Conservation (phyloP, 352 stramenopile genomes). For the Phytophthora hybrid region DNA sequence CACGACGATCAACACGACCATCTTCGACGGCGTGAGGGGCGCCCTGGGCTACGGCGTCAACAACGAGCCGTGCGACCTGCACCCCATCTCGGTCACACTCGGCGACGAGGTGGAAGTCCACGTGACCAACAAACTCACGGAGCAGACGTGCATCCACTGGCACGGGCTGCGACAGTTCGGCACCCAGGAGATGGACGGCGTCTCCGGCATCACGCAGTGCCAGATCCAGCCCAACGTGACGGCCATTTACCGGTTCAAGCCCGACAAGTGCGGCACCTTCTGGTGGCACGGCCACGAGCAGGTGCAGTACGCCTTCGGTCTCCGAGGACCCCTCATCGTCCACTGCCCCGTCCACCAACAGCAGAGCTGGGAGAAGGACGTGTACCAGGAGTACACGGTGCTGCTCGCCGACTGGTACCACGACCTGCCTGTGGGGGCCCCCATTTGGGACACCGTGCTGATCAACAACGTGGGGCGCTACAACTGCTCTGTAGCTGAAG, state of each 20-base stretch:
- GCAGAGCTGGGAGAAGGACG: slow-evolving; percentile 44
- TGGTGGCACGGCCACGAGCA: slow-evolving; percentile 60
- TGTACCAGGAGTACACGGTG: slow-evolving; percentile 50
- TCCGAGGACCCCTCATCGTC: slow-evolving; percentile 54
- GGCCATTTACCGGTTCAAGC: slow-evolving; percentile 54
- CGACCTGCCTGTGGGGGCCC: slow-evolving; percentile 36
- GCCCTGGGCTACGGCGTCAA: slow-evolving; percentile 47
- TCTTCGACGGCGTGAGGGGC: slow-evolving; percentile 40
- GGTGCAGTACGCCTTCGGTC: slow-evolving; percentile 52
- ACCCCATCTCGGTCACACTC: slow-evolving; percentile 42
- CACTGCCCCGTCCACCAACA: slow-evolving; percentile 34
- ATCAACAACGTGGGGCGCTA: slow-evolving; percentile 56
- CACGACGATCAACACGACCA: slow-evolving; percentile 44
- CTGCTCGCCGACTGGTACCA: slow-evolving; percentile 57
- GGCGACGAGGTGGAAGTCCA: slow-evolving; percentile 49
- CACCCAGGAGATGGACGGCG: slow-evolving; percentile 56
- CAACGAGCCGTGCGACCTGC: slow-evolving; percentile 34
- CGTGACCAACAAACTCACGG: slow-evolving; percentile 51
- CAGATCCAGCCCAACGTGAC: slow-evolving; percentile 48
- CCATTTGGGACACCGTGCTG: slow-evolving; percentile 53
- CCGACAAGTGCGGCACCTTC: slow-evolving; percentile 54
- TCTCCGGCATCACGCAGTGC: slow-evolving; percentile 59
- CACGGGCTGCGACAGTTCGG: slow-evolving; percentile 51
- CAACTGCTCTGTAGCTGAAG: slow-evolving; percentile 46
- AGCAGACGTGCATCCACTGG: slow-evolving; percentile 59